Percentiles rank a stretch among this genome's conserved stretches.
Evolutionary conservation across 495 filamentous ascomycete genomes (phyloP).

Genomic region (Extremus antarcticus): DNA sequence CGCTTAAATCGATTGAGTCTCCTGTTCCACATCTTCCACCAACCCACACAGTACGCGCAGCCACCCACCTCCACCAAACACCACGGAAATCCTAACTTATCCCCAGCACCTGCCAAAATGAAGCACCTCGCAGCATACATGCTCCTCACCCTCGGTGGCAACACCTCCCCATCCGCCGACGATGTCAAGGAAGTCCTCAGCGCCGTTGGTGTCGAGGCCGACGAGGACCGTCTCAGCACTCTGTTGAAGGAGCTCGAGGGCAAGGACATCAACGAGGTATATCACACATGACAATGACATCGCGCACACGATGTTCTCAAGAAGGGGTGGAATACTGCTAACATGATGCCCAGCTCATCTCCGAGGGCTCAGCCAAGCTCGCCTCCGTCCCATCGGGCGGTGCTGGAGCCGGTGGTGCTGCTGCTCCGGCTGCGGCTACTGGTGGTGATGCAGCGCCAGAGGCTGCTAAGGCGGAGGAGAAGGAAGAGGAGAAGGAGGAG

Average conservation of each 20-base stretch:
- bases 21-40: constrained; percentile 50
- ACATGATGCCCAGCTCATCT: constrained; percentile 60
- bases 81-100: not conserved
- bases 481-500: constrained; percentile 69
- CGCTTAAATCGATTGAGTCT: constrained; percentile 96
- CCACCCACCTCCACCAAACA: not conserved
- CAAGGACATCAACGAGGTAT: constrained; percentile 94
- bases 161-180: constrained; percentile 71
- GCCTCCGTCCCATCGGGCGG: constrained; percentile 92
- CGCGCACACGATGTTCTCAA: not conserved
- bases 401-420: constrained; percentile 51
- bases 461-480: constrained; percentile 63
- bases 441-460: constrained; percentile 58
- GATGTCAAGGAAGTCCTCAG: constrained; percentile 88
- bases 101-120: constrained; percentile 57
- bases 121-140: constrained; percentile 99
- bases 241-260: constrained; percentile 87
- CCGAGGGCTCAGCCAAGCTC: constrained; percentile 83
- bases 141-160: constrained; percentile 87
- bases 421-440: constrained; percentile 53
- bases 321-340: constrained; percentile 1
- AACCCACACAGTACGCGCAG: not conserved
- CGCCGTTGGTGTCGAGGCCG: constrained; percentile 92
- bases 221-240: constrained; percentile 70
- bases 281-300: constrained; percentile 12